phyloP scores from a whole-genome alignment of 805 yeast species.

The Millerago galiae region DNA sequence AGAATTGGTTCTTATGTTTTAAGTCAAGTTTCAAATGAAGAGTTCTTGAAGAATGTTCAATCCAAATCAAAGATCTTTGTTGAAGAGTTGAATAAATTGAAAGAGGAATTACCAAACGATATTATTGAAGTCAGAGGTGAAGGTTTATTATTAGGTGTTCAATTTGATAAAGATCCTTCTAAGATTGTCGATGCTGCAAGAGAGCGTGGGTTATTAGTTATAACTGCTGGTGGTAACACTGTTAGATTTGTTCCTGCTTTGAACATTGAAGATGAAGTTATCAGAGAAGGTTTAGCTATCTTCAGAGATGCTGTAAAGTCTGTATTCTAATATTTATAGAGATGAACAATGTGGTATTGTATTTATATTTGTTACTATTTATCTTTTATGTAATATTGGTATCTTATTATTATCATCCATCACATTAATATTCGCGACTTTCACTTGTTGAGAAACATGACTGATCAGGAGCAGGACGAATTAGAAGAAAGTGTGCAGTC shows the following conservation, averaged over 20 bases:
- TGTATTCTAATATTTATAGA: constrained; percentile 12
- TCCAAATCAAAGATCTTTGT: constrained; percentile 53
- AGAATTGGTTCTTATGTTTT: constrained; percentile 76
- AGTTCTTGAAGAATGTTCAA: constrained; percentile 55
- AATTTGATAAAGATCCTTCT: constrained; percentile 60
- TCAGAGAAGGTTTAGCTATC: constrained; percentile 65
- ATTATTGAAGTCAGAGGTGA: constrained; percentile 76
- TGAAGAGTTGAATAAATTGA: constrained; percentile 42
- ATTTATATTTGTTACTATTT: no score
- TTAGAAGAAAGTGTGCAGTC: no score
- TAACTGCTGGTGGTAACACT: constrained; percentile 90
- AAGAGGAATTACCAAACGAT: constrained; percentile 50
- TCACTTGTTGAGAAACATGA: no score
- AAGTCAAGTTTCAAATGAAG: constrained; percentile 52
- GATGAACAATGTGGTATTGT: not conserved
- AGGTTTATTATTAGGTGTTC: constrained; percentile 82
- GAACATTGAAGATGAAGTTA: constrained; percentile 65
- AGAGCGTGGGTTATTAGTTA: constrained; percentile 73
- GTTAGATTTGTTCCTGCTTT: constrained; percentile 90
- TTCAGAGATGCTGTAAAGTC: constrained; percentile 49
- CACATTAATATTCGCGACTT: no score
- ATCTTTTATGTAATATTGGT: no score
- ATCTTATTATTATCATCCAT: no score
- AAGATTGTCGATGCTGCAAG: constrained; percentile 61
- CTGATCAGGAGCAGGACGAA: no score